Base-by-base conservation (phyloP, 1,139 yeast species). In the Kurtzmaniella quercitrusa region DNA sequence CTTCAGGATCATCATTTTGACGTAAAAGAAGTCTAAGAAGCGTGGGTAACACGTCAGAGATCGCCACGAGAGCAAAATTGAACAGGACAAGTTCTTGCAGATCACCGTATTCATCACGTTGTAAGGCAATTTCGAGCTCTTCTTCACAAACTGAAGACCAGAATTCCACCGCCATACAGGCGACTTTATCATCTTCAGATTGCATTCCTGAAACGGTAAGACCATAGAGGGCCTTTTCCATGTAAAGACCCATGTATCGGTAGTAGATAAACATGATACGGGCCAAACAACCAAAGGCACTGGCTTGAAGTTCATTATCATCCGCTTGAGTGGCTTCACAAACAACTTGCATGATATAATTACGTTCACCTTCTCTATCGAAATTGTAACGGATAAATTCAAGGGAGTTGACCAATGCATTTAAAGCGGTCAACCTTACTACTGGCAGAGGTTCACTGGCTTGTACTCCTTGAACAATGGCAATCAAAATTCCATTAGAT, bases 71-170 rank as follows among this genome's bases (percentile, higher is more conserved):
- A 6, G 98, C 96, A 68, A 93, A 93, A 58, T 88, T 85, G 63
- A 68, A 85, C 27, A 75, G 67, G 8, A 66, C 58, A 48, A 74
- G 71, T 29, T 70, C 75, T 12, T 66, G 63, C 36, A 57, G 54
- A 27, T 60, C 62, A 14, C 53, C 54, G 53, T 66, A 72, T 52
- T 87, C 95, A 44, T 79, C 81, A 52, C 77, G 71, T 57, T 83
- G 87, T 48, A 81, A 66, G 14, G 83, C 79, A 48, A 88, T 82
- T 51, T 88, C 96, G 51, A 87, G 75, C 64, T 94, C 98, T 61
- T 87, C 97, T 68, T 93, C 98, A 68, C 98, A 90, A 17, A 93
- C 94, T 25, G 98, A 89, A 48, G 94, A 83, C 98, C 98, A 93
- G 63, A 93, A 93, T 68, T 93, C 98, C 43, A 93, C 95, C 21